Base-by-base conservation (phyloP, 2,329 filamentous ascomycete species). In the Corinectria fuckeliana region DNA sequence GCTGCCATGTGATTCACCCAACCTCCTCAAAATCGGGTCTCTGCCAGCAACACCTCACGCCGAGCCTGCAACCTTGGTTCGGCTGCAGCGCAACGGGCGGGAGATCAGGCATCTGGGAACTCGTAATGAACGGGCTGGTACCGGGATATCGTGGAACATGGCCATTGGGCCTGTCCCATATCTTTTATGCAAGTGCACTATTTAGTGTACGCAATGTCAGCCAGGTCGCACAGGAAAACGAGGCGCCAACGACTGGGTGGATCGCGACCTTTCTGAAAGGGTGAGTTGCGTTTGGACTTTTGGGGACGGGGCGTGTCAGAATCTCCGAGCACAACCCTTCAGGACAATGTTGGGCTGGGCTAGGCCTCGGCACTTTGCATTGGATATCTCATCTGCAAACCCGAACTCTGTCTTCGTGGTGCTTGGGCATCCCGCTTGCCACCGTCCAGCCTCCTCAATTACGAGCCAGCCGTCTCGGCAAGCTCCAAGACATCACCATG, bases 141-240 rank as follows among this genome's bases (percentile, higher is more conserved):
- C 50, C 48, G 34, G 61, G 61, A 65, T 68, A 65, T 75, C 74
- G 74, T 76, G 74, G 71, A 72, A 61, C 60, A 58, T 42, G 41
- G 61, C 55, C 60, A 76, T 76, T 74, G 72, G 72, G 50, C 61
- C 39, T 42, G 6, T 57, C 20, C 23, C 36, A 38, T 34, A 51
- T 32, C 21, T 45, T 48, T 69, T 67, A 63, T 72, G 67, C 70
- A 64, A 62, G 58, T 64, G 51, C 58, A 69, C 62, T 64, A 69
- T 67, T 64, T 65, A 69, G 68, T 68, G 68, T 58, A 63, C 57
- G 38, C 59, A 25, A 34, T 57, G 48, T 69, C 56, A 64, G 50
- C 49, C 63, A 51, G 34, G 59, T 63, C 48, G 58, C 56, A 62
- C 58, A 56, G 50, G 44, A 50, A 59, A 51, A 50, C 56, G 56